Evolutionary conservation across 2,329 filamentous ascomycete genomes (phyloP).

Genomic region (Colletotrichum karsti): DNA sequence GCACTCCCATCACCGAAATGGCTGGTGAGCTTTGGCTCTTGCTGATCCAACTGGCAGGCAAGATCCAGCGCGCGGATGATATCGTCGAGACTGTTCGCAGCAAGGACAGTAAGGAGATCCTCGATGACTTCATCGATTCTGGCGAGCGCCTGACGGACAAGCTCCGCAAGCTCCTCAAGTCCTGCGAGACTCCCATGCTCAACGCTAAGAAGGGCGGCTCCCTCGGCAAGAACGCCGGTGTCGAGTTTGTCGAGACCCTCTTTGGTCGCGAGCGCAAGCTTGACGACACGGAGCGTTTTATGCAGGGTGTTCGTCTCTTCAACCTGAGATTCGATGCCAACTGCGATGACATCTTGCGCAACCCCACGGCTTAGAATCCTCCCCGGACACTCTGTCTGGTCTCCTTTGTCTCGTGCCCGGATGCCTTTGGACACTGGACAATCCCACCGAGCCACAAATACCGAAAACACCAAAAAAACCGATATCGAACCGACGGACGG

Average conservation of each 20-base stretch:
- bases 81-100: constrained; percentile 76
- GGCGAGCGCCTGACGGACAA: constrained; percentile 88
- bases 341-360: constrained; percentile 85
- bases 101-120: constrained; percentile 78
- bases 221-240: constrained; percentile 91
- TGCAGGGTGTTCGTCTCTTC: constrained; percentile 89
- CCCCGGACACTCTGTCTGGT: constrained; percentile 22
- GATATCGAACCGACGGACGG: constrained; percentile 23
- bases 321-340: constrained; percentile 95
- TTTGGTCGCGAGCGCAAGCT: constrained; percentile 93
- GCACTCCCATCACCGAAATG: constrained; percentile 86
- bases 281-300: constrained; percentile 90
- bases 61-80: constrained; percentile 91
- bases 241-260: constrained; percentile 95
- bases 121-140: constrained; percentile 90
- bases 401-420: constrained; percentile 13
- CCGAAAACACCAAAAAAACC: constrained; percentile 13
- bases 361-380: constrained; percentile 53
- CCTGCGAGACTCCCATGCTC: constrained; percentile 95
- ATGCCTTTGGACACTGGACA: constrained; percentile 3
- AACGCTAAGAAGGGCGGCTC: constrained; percentile 75
- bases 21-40: constrained; percentile 96
- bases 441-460: background rate
- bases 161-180: constrained; percentile 86
- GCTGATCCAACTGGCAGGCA: constrained; percentile 91